phyloP scores from a whole-genome alignment of 1,284 basidiomycete species.

The Trichosporon ovoides region DNA sequence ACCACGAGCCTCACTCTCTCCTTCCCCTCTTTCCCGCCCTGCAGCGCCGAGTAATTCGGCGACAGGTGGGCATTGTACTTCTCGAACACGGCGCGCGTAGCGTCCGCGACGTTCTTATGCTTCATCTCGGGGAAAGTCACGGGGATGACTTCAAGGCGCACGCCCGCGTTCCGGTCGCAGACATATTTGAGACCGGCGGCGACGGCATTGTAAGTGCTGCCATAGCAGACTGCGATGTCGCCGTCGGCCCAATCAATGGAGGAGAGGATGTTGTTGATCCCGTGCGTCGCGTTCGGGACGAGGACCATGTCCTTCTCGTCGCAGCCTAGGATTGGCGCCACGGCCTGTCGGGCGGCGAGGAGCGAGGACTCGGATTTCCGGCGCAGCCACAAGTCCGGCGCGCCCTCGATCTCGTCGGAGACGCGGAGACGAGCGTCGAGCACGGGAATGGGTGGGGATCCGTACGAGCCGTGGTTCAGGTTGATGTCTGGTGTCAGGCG shows the following conservation, averaged over 20 bases:
- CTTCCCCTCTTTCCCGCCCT: slow-evolving; percentile 25
- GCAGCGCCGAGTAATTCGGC: slow-evolving; percentile 26
- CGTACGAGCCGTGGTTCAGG: slow-evolving; percentile 66
- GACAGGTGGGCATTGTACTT: slow-evolving; percentile 32
- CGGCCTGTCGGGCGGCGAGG: slow-evolving; percentile 51
- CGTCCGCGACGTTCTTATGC: too few species aligned
- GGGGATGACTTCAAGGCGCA: slow-evolving; percentile 55
- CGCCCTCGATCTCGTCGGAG: slow-evolving; percentile 55
- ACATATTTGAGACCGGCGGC: slow-evolving; percentile 58
- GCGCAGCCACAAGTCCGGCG: slow-evolving; percentile 62
- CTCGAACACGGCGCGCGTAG: slow-evolving; percentile 60
- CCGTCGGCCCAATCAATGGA: slow-evolving; percentile 58
- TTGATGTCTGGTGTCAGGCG: slow-evolving; percentile 52
- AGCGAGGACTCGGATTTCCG: slow-evolving; percentile 51
- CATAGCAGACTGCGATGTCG: slow-evolving; percentile 55
- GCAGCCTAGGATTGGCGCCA: slow-evolving; percentile 61
- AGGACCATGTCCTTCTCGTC: slow-evolving; percentile 61
- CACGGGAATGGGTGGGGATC: slow-evolving; percentile 61
- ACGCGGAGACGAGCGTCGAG: slow-evolving; percentile 54
- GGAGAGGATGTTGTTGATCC: slow-evolving; percentile 60
- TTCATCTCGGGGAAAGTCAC: slow-evolving; percentile 63
- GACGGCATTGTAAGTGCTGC: slow-evolving; percentile 64
- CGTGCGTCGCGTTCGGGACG: slow-evolving; percentile 61
- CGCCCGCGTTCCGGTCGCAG: slow-evolving; percentile 57
- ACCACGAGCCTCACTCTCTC: slow-evolving; percentile 58